A percentile compares a stretch with the other conserved stretches of the same genome.
Conservation (phyloP, 371 early-diverging fungal genomes). For the Umbelopsis sp. region DNA sequence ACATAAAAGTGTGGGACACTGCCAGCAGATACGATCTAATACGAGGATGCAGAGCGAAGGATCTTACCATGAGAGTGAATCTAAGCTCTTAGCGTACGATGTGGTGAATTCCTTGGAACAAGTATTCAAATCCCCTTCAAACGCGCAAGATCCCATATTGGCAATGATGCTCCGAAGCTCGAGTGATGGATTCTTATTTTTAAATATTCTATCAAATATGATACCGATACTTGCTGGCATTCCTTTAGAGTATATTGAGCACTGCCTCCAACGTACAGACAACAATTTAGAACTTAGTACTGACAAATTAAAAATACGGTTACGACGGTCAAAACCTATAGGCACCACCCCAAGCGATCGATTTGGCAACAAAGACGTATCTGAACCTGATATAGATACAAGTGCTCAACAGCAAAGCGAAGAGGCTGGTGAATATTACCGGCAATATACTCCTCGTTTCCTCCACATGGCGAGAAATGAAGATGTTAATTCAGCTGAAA, state of each 20-base stretch:
- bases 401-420: background rate
- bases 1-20: background rate
- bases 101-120: background rate
- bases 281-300: slow-evolving; percentile 19
- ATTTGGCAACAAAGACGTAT: slow-evolving; percentile 18
- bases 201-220: slow-evolving; percentile 25
- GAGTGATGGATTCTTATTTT: slow-evolving; percentile 24
- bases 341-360: slow-evolving; percentile 22
- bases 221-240: slow-evolving; percentile 19
- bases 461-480: background rate
- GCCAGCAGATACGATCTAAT: background rate
- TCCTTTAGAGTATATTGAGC: slow-evolving; percentile 26
- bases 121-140: slow-evolving; percentile 15
- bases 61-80: background rate
- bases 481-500: background rate
- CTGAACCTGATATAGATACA: background rate
- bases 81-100: background rate
- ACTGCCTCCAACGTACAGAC: slow-evolving; percentile 18
- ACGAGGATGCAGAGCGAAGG: background rate
- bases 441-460: background rate
- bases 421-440: slow-evolving; percentile 31
- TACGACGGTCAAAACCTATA: slow-evolving; percentile 17
- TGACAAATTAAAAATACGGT: slow-evolving; percentile 20
- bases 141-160: slow-evolving; percentile 22
- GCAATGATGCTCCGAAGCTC: slow-evolving; percentile 20